These are phyloP conservation scores for Annulohypoxylon bovei DNA, from an alignment of 495 filamentous ascomycete species.

Conservation along the genomic window DNA sequence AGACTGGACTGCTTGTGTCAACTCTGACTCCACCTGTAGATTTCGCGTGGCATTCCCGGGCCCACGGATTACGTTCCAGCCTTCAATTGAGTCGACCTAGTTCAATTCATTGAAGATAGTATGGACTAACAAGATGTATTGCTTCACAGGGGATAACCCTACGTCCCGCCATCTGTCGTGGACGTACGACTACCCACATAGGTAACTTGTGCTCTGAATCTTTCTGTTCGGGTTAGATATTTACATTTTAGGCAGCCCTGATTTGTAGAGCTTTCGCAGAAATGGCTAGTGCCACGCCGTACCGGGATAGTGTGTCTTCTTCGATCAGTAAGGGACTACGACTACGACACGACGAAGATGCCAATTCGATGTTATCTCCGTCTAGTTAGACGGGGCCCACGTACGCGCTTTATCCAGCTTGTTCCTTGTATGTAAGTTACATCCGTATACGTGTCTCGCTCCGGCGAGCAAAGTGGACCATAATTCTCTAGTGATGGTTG, in stretches of 20 bases:
- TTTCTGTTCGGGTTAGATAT: slow-evolving; percentile 5
- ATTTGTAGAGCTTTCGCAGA: neutral
- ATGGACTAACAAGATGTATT: slow-evolving; percentile 2
- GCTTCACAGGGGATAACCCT: slow-evolving; percentile 15
- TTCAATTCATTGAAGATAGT: neutral
- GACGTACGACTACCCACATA: slow-evolving; percentile 1
- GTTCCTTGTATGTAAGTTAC: neutral
- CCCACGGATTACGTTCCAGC: neutral
- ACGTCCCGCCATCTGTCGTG: neutral
- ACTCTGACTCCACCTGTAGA: slow-evolving; percentile 40
- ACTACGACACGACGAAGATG: neutral
- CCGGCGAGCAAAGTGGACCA: neutral
- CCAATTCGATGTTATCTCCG: neutral
- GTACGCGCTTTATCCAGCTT: neutral
- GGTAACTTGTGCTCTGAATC: slow-evolving; percentile 6
- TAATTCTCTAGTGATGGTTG: neutral
- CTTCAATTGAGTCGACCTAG: neutral
- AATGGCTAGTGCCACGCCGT: slow-evolving; percentile 1
- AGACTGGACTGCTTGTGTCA: slow-evolving; percentile 31
- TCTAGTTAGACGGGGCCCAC: neutral
- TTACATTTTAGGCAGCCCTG: slow-evolving; percentile 9
- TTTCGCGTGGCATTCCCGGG: slow-evolving; percentile 11
- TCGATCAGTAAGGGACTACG: neutral
- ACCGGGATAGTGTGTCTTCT: neutral
- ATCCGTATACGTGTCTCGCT: neutral